Evolutionary conservation across 2,329 filamentous ascomycete species (phyloP).

Genomic region (Fusarium nurragi): DNA sequence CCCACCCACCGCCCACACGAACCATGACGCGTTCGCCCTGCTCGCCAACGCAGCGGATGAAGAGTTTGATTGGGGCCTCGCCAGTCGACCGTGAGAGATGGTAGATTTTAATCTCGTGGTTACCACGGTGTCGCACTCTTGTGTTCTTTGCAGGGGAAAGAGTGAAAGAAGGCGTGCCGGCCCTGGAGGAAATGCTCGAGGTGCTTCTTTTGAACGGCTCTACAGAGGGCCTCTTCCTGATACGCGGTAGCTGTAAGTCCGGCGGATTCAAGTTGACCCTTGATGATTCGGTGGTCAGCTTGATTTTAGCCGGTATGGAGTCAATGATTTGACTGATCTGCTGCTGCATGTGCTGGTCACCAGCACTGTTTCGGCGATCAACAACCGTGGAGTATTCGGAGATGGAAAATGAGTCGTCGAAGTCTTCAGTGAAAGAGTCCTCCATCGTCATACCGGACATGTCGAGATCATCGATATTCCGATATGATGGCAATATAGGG

Average conservation of each 20-base stretch:
- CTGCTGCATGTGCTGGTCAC: constrained; percentile 77
- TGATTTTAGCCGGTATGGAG: constrained; percentile 81
- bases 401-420: constrained; percentile 53
- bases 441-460: constrained; percentile 55
- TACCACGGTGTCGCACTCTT: constrained; percentile 60
- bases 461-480: constrained; percentile 53
- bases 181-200: constrained; percentile 64
- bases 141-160: constrained; percentile 70
- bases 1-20: constrained; percentile 97
- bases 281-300: constrained; percentile 67
- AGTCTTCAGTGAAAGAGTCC: constrained; percentile 58
- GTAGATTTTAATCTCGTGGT: constrained; percentile 88
- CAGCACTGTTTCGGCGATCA: constrained; percentile 49
- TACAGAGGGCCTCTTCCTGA: constrained; percentile 55
- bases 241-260: constrained; percentile 62
- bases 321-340: constrained; percentile 83
- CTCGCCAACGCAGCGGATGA: constrained; percentile 91
- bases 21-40: constrained; percentile 95
- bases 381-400: constrained; percentile 44
- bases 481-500: constrained; percentile 55
- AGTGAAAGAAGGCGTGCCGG: constrained; percentile 73
- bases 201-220: constrained; percentile 58
- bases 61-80: constrained; percentile 90
- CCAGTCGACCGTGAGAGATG: constrained; percentile 87
- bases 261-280: constrained; percentile 66